Evolutionary conservation across 1,284 basidiomycete genomes (phyloP), one percentile per base, ranked within the genome.

Genomic region (Heterobasidion occidentale): DNA sequence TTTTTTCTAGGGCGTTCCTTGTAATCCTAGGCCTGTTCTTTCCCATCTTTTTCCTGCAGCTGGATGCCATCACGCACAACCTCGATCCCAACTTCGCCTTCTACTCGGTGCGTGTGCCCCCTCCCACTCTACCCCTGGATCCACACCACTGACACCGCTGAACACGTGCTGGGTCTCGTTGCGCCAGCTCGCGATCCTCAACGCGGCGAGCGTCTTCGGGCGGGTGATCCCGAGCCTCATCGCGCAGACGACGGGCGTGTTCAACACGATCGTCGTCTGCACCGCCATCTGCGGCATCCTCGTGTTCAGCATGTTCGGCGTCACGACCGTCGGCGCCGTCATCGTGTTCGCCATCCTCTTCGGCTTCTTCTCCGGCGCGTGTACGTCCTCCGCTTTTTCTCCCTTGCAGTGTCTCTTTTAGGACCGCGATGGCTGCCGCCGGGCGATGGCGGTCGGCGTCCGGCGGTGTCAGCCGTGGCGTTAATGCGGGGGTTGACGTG

Each of bases 141-240:
- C 2, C 3, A 2, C 34, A 12, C 20, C 27, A 7, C 12, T 19
- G 34, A 34, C 7, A n/a, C 3, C 11, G 9, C 36, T 7, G 7
- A 42, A 48, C 53, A n/a, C 17, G 12, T 36, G 27, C 27, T 27
- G 27, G 27, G 0, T 27, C 27, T 27, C 3, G 27, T n/a, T n/a
- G n/a, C n/a, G n/a, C n/a, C 55, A 64, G 66, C 56, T 69, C 15
- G 49, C 60, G 1, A 56, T 63, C 27, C 19, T 61, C 36, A 61
- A 61, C 44, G 60, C 45, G 5, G 61, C 56, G 4, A 52, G 58
- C 19, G 52, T 60, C 7, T 46, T 56, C 17, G 63, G 63, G n/a
- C 56, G 63, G 12, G 57, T 59, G 11, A 36, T 64, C n/a, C 59
- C 60, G 15, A 62, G 60, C 55, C 17, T 58, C 12, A 17, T 61